A percentile compares a stretch with the other conserved stretches of the same genome.
These are phyloP conservation scores for Cryptosporidium sp. DNA, from an alignment of 169 alveolate genomes.

Conservation along the genomic window DNA sequence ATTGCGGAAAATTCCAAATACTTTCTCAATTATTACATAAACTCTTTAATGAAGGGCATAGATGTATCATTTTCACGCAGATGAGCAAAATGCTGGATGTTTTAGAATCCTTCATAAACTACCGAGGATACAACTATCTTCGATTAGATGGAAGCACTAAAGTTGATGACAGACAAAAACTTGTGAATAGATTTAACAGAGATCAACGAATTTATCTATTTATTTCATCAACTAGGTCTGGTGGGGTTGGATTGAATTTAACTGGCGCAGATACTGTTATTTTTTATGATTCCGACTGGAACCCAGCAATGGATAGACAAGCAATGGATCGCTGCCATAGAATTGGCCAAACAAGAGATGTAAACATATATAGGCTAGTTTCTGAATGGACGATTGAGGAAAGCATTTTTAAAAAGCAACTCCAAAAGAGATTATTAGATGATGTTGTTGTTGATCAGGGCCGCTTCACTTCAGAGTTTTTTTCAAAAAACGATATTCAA, in stretches of 20 bases:
- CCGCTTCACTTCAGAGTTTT: slow-evolving; percentile 82
- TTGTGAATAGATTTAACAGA: slow-evolving; percentile 95
- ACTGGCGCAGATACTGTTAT: slow-evolving; percentile 99
- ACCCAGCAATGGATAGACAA: slow-evolving; percentile 99
- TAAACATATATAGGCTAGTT: slow-evolving; percentile 95
- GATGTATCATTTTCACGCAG: slow-evolving; percentile 96
- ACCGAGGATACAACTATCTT: slow-evolving; percentile 94
- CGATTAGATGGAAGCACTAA: slow-evolving; percentile 98
- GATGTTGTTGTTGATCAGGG: slow-evolving; percentile 98
- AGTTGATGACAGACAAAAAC: slow-evolving; percentile 95
- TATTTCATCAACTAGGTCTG: slow-evolving; percentile 98
- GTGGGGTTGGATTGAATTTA: slow-evolving; percentile 98
- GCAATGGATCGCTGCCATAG: slow-evolving; percentile 99
- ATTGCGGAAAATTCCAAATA: slow-evolving; percentile 95
- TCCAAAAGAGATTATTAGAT: slow-evolving; percentile 96
- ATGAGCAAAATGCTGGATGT: slow-evolving; percentile 97
- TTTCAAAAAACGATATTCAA: slow-evolving; percentile 57
- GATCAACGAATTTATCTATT: slow-evolving; percentile 94
- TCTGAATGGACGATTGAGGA: slow-evolving; percentile 97
- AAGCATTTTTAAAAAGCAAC: slow-evolving; percentile 95
- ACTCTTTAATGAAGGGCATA: slow-evolving; percentile 92
- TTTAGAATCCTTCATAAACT: slow-evolving; percentile 95
- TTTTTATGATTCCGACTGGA: slow-evolving; percentile 99
- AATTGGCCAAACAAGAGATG: slow-evolving; percentile 98
- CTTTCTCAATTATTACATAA: slow-evolving; percentile 86